Evolutionary conservation across 2,329 filamentous ascomycete species (phyloP).

Genomic region (Bipolaris gigantea): DNA sequence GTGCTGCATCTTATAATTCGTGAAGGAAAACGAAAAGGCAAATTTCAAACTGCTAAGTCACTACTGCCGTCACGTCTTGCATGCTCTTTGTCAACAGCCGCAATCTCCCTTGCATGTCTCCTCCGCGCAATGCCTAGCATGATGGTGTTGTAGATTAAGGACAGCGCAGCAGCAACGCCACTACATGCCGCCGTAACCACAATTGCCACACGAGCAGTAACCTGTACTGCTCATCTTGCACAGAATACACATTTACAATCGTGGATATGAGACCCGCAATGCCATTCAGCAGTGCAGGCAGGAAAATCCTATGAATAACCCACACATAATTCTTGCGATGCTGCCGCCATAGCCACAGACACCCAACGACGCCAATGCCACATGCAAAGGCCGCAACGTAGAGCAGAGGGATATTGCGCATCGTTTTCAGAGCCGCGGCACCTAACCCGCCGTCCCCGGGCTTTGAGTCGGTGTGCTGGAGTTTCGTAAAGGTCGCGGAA

Average conservation of each 20-base stretch:
- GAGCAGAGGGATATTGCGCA: slow-evolving; percentile 47
- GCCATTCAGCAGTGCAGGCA: slow-evolving; percentile 50
- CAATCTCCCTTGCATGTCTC: slow-evolving; percentile 37
- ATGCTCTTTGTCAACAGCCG: slow-evolving; percentile 17
- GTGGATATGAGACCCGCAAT: slow-evolving; percentile 56
- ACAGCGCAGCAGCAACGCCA: slow-evolving; percentile 1
- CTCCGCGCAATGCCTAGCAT: slow-evolving; percentile 39
- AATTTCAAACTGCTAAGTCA: background rate
- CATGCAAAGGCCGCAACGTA: slow-evolving; percentile 52
- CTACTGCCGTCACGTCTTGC: slow-evolving; percentile 4
- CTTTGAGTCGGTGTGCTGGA: slow-evolving; percentile 39
- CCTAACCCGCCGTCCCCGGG: slow-evolving; percentile 15
- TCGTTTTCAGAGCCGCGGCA: slow-evolving; percentile 37
- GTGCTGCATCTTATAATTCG: no score
- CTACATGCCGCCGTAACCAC: slow-evolving; percentile 32
- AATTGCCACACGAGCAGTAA: slow-evolving; percentile 49
- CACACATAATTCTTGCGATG: slow-evolving; percentile 57
- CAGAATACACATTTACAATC: slow-evolving; percentile 55
- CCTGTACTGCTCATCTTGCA: slow-evolving; percentile 47
- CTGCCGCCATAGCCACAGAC: slow-evolving; percentile 49
- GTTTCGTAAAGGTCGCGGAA: slow-evolving; percentile 55
- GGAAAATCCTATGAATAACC: slow-evolving; percentile 57
- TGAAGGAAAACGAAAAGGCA: background rate
- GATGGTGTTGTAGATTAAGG: slow-evolving; percentile 41
- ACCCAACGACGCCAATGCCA: slow-evolving; percentile 46